A percentile compares a stretch with the other conserved stretches of the same genome.
phyloP scores from a whole-genome alignment of 371 early-diverging fungal species.

The Encephalitozoon romaleae region DNA sequence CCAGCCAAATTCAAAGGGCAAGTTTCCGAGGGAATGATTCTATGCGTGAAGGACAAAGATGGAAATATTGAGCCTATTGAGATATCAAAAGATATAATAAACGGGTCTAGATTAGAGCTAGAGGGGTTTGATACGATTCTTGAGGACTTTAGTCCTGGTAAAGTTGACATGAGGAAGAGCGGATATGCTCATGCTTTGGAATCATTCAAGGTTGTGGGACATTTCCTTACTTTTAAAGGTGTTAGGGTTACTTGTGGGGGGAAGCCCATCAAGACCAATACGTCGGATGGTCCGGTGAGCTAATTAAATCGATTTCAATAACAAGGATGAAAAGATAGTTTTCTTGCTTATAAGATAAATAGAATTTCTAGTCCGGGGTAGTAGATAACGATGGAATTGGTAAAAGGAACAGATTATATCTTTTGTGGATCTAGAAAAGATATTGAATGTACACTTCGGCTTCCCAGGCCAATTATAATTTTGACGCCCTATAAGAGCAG shows the following conservation, averaged over 20 bases:
- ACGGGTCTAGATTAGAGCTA: conserved; percentile 64
- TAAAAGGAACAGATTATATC: neutral
- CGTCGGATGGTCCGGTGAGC: conserved; percentile 9
- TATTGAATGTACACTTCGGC: neutral
- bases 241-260: neutral
- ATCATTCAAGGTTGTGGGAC: neutral
- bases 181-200: conserved; percentile 24
- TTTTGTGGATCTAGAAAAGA: neutral
- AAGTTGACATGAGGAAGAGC: conserved; percentile 36
- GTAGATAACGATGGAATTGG: neutral
- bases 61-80: conserved; percentile 57
- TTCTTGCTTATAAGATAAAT: neutral
- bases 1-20: conserved; percentile 51
- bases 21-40: conserved; percentile 60
- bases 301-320: neutral
- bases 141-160: neutral
- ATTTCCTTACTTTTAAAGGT: conserved; percentile 15
- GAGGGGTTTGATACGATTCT: conserved; percentile 12
- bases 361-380: neutral
- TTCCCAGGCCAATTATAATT: neutral
- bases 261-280: neutral
- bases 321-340: neutral
- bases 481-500: conserved; percentile 14
- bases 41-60: conserved; percentile 53
- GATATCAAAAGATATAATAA: conserved; percentile 55